Evolutionary conservation across 371 early-diverging fungal genomes (phyloP), one percentile per base, ranked within the genome.

Genomic region (Basidiobolus meristosporus): DNA sequence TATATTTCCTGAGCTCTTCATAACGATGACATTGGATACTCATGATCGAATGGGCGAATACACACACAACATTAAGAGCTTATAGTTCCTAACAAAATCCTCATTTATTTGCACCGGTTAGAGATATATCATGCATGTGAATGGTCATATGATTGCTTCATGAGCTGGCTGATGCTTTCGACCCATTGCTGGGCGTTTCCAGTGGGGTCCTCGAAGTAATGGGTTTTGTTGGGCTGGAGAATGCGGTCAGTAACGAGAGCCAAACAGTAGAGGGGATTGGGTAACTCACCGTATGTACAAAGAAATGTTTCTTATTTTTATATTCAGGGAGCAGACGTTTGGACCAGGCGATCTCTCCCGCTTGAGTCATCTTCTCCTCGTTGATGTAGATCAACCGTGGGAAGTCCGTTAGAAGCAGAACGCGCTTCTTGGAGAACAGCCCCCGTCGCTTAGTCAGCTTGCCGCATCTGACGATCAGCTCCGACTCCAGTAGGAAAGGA

Each of bases 331-430:
- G 41, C 28, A 70, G 41, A 10, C 56, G 41, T 5, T 61, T 45
- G 1, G 59, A 61, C 70, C 70, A 73, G 16, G 61, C 51, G 35
- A 78, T 73, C 39, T 73, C 71, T 28, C 64, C 63, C 23, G 62
- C 57, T 18, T 47, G 35, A 7, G 36, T 51, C 7, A 48, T 59
- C 39, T 57, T 56, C 12, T 63, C 63, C 42, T 72, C 67, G 40
- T 81, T 79, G 39, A 71, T 59, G 44, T 80, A 77, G 2, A 73
- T 41, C 17, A 84, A 49, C 5, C 84, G 60, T 17, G 82, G 81
- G 20, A 60, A 44, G 45, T 81, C 77, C 1, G 82, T 81, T 30
- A 84, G 49, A 7, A 81, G 57, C 41, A 84, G 44, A 21, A 66
- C 62, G 11, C 75, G 50, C 22, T 66, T 67, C 43, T 71, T 80